Evolutionary conservation across 2,329 filamentous ascomycete genomes (phyloP), one percentile per base, ranked within the genome.

Genomic region (Penicillium sp.): DNA sequence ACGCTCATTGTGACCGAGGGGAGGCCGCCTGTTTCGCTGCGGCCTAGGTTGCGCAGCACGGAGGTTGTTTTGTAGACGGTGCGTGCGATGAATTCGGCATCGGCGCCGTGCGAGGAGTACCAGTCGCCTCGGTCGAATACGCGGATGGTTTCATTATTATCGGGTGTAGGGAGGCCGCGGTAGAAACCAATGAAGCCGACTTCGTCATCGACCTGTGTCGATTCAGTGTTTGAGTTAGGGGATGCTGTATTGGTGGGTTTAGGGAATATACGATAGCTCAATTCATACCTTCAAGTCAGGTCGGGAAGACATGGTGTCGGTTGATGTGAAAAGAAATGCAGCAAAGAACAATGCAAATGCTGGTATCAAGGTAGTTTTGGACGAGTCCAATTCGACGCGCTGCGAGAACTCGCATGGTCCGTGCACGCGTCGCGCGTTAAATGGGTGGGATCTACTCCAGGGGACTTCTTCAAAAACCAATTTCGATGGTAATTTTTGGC

Each of bases 31-130:
- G 90, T 86, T 71, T 92, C 89, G 74, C 85, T 90, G 67, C 88
- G 87, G 60, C 94, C 94, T 23, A 99, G 84, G 67, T 94, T 92
- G 65, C 93, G 87, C 23, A 99, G 84, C 16, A 99, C 94, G 0
- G 94, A 96, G 2, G 92, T 97, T 5, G 94, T 97, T 78, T 96
- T 96, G 83, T 99, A 99, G 58, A 97, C 89, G n/a, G 92, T 78
- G 21, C 76, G 73, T 25, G 78, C 77, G 53, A 80, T 79, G 61
- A 78, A 79, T 45, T 79, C 76, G 29, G 78, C 78, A 68, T 79
- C 77, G 29, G 69, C 61, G 11, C 75, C 78, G 58, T 80, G 78
- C 7, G 78, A 90, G 6, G 93, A 96, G 74, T 97, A 97, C 84
- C 88, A 99, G 72, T 99, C 94, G 36, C 90, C 89, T 63, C 94